Evolutionary conservation across 176 grass and related monocot species (phyloP), one percentile per base, ranked within the genome.

Genomic region (Hsuehochloa calcarea): DNA sequence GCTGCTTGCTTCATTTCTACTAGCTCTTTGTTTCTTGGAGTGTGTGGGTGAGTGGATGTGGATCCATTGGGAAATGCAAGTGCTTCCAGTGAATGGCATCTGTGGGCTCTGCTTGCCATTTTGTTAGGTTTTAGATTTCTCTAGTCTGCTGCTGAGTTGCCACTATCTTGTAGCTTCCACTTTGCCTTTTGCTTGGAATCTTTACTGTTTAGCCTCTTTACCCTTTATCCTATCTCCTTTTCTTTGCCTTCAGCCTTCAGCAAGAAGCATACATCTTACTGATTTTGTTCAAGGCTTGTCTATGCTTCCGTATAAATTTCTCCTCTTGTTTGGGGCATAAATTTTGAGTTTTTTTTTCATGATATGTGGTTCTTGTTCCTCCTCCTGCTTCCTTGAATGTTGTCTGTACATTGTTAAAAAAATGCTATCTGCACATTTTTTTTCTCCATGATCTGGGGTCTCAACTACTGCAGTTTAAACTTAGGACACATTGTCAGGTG

Each of bases 171-270:
- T 41, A 25, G 62, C 78, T 71, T 65, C 71, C 22, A 19, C 58
- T 86, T 77, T 25, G 65, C 65, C 78, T 71, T 90, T 90, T 51
- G 83, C 65, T 62, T 60, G 13, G 83, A 78, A 86, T 86, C 34
- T 90, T 15, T 43, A 71, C 17, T 82, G 51, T 54, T 81, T 82
- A 64, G 43, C 71, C 23, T 62, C 35, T 72, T 85, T 65, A 35
- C 44, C 78, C 65, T 81, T 75, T 51, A 63, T 77, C 41, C 70
- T n/a, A 38, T 13, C 5, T 16, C 22, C 27, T 29, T 54, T 82
- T 49, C 41, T 75, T 71, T 79, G 64, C 83, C 65, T 71, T 82
- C 65, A 78, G 64, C 83, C 65, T 71, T 82, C 65, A 78, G 65
- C 65, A 56, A 51, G 65, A 86, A 82, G 65, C 71, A 77, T 46